phyloP scores from a whole-genome alignment of 805 yeast species.

The Pichia ethanolica region DNA sequence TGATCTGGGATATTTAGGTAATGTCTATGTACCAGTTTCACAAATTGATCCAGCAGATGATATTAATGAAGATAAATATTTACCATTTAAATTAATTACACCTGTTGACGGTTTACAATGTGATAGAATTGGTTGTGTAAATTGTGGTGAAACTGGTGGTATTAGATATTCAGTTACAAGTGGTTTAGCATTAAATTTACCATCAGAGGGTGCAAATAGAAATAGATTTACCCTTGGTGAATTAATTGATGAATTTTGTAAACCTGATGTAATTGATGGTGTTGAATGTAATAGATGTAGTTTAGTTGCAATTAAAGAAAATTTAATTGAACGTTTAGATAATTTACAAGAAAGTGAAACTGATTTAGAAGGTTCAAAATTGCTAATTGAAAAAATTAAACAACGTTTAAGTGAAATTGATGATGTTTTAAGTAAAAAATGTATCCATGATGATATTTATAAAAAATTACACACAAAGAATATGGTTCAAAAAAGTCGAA shows the following conservation, averaged over 20 bases:
- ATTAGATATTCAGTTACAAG: slow-evolving; percentile 73
- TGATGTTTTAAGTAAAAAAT: slow-evolving; percentile 52
- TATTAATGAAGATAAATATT: slow-evolving; percentile 36
- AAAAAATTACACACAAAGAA: slow-evolving; percentile 66
- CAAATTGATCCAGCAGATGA: slow-evolving; percentile 69
- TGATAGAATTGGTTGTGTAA: slow-evolving; percentile 83
- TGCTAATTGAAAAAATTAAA: slow-evolving; percentile 29
- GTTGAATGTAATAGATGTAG: slow-evolving; percentile 96
- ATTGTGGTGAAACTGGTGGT: slow-evolving; percentile 93
- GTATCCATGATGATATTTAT: slow-evolving; percentile 74
- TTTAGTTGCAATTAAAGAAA: slow-evolving; percentile 50
- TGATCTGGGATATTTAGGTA: slow-evolving; percentile 50
- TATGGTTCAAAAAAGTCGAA: slow-evolving; percentile 66
- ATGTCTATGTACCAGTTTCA: slow-evolving; percentile 61
- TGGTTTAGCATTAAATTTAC: slow-evolving; percentile 66
- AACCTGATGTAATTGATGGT: slow-evolving; percentile 82
- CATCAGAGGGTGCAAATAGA: slow-evolving; percentile 33
- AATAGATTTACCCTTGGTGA: slow-evolving; percentile 40
- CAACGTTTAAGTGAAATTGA: slow-evolving; percentile 43
- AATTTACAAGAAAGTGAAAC: slow-evolving; percentile 13
- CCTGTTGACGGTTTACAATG: slow-evolving; percentile 90
- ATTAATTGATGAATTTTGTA: slow-evolving; percentile 57
- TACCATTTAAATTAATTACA: slow-evolving; percentile 56
- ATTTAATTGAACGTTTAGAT: slow-evolving; percentile 34
- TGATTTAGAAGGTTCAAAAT: background rate